These are phyloP conservation scores for Yamadazyma blattariae DNA, from an alignment of 1,139 yeast genomes.

Conservation along the genomic window DNA sequence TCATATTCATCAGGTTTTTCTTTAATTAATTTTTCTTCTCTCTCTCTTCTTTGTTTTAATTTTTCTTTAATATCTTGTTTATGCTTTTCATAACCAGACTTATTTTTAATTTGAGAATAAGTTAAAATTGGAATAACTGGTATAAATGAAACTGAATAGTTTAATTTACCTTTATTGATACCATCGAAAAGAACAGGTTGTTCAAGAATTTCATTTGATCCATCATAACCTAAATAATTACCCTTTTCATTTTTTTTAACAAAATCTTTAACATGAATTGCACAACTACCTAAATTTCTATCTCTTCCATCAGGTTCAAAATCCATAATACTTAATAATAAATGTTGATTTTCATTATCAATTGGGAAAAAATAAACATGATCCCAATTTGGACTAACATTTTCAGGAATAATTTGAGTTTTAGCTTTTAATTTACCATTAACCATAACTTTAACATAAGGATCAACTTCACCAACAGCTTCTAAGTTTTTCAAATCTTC, in stretches of 20 bases:
- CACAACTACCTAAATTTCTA: slow-evolving; percentile 59
- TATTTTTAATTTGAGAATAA: slow-evolving; percentile 46
- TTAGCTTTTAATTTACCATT: slow-evolving; percentile 57
- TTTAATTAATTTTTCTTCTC: slow-evolving; percentile 50
- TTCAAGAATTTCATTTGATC: slow-evolving; percentile 41
- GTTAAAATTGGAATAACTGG: slow-evolving; percentile 65
- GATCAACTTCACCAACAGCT: slow-evolving; percentile 69
- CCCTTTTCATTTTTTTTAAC: slow-evolving; percentile 48
- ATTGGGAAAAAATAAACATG: slow-evolving; percentile 62
- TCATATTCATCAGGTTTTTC: slow-evolving; percentile 62
- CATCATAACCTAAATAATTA: slow-evolving; percentile 49
- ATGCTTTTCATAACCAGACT: slow-evolving; percentile 30
- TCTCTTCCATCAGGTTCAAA: slow-evolving; percentile 63
- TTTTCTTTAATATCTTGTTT: slow-evolving; percentile 30
- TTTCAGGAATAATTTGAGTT: slow-evolving; percentile 55
- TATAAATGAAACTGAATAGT: slow-evolving; percentile 59
- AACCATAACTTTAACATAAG: slow-evolving; percentile 57
- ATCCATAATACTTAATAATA: slow-evolving; percentile 60
- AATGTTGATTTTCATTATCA: slow-evolving; percentile 57
- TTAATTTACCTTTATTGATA: slow-evolving; percentile 46
- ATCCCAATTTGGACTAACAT: slow-evolving; percentile 55
- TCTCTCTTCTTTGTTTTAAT: slow-evolving; percentile 30
- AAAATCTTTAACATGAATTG: slow-evolving; percentile 48
- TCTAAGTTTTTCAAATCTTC: slow-evolving; percentile 57
- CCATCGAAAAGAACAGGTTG: slow-evolving; percentile 47